Conservation (phyloP, 108 stramenopile species). For the Nitzschia palea region DNA sequence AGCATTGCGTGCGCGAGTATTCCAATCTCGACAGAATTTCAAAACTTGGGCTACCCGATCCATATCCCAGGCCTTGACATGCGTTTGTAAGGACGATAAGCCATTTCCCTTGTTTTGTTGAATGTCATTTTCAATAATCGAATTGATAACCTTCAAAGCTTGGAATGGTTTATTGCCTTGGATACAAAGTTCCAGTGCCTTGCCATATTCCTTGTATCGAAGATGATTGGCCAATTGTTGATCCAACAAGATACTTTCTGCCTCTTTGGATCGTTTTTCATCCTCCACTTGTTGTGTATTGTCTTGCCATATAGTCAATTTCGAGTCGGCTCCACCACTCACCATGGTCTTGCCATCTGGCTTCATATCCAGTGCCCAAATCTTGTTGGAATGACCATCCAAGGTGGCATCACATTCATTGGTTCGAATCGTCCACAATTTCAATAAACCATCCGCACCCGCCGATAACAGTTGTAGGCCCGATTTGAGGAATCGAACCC, state of each 20-base stretch:
- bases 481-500: slow-evolving; percentile 75
- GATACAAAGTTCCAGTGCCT: slow-evolving; percentile 82
- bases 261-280: slow-evolving; percentile 60
- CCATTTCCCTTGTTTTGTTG: slow-evolving; percentile 31
- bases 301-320: slow-evolving; percentile 91
- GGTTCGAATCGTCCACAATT: slow-evolving; percentile 93
- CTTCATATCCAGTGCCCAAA: slow-evolving; percentile 91
- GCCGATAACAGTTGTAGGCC: slow-evolving; percentile 89
- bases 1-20: slow-evolving; percentile 80
- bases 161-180: slow-evolving; percentile 84
- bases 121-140: slow-evolving; percentile 71
- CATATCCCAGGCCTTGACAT: slow-evolving; percentile 63
- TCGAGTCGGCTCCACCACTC: slow-evolving; percentile 92
- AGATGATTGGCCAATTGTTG: slow-evolving; percentile 88
- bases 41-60: slow-evolving; percentile 70
- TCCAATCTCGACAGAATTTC: slow-evolving; percentile 90
- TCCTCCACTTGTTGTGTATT: slow-evolving; percentile 84
- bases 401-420: slow-evolving; percentile 94
- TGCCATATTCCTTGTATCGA: slow-evolving; percentile 81
- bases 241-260: slow-evolving; percentile 76
- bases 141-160: slow-evolving; percentile 69
- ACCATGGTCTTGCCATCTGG: slow-evolving; percentile 64
- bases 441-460: slow-evolving; percentile 93
- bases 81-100: slow-evolving; percentile 53
- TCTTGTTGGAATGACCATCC: slow-evolving; percentile 89